These are phyloP conservation scores for Penicillium chermesinum DNA, from an alignment of 495 filamentous ascomycete genomes.

Conservation along the genomic window DNA sequence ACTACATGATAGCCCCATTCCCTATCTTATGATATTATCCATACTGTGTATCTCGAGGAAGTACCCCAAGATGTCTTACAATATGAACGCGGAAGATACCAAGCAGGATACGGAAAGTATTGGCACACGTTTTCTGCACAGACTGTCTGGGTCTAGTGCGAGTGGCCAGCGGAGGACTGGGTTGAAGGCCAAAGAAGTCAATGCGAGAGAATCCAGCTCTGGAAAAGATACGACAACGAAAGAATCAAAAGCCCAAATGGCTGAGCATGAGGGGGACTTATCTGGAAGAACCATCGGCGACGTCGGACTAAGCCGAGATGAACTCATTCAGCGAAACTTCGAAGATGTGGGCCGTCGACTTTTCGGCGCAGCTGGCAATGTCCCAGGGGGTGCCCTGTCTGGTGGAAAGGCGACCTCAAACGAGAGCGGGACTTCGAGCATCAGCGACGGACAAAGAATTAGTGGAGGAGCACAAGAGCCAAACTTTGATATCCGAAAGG, in stretches of 20 bases:
- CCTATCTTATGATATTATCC: not conserved
- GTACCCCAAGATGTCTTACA: conserved; percentile 2
- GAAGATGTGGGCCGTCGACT: conserved; percentile 7
- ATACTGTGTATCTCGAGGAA: conserved; percentile 1
- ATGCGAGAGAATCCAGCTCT: conserved; percentile 10
- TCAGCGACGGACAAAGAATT: not conserved
- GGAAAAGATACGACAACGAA: conserved; percentile 9
- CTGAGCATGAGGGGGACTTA: conserved; percentile 1
- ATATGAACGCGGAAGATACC: conserved; percentile 4
- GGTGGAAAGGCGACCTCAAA: not conserved
- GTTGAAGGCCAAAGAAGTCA: conserved; percentile 9
- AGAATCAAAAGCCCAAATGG: conserved; percentile 9
- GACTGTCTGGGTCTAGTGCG: conserved; percentile 9
- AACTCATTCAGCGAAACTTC: conserved; percentile 5
- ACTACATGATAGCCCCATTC: not conserved
- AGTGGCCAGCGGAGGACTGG: conserved; percentile 7
- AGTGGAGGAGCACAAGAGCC: conserved; percentile 1
- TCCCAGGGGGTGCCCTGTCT: not conserved
- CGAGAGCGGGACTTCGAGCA: not conserved
- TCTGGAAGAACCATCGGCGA: conserved; percentile 2
- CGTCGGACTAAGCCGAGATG: conserved; percentile 3
- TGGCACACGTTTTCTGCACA: conserved; percentile 15
- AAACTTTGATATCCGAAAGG: conserved; percentile 23
- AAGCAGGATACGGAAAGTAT: conserved; percentile 14
- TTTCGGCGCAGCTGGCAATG: conserved; percentile 3